Evolutionary conservation across 768 basidiomycete species (phyloP).

Genomic region (Calocera viscosa): DNA sequence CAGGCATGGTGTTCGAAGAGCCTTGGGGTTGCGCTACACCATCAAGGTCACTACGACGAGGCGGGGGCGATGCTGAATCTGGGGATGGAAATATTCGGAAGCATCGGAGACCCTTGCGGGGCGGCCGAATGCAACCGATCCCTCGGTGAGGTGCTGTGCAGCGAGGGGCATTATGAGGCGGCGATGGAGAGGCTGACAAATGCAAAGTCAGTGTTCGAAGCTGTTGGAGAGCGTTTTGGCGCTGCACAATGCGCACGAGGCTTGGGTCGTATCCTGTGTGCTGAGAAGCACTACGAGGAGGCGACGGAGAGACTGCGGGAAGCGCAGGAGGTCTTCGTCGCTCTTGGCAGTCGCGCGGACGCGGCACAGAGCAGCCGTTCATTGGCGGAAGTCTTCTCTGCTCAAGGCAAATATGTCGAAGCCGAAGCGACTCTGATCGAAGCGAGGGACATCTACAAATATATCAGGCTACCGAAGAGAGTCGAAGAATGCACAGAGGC

Average conservation of each 20-base stretch:
- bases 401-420: too few relatives aligned
- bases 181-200: too few relatives aligned
- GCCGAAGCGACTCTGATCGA: too few relatives aligned
- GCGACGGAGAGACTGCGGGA: too few relatives aligned
- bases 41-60: not conserved
- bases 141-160: not conserved
- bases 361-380: not conserved
- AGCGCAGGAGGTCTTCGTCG: too few relatives aligned
- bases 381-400: too few relatives aligned
- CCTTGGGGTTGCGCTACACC: not conserved
- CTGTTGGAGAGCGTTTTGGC: not conserved
- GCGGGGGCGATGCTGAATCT: not conserved
- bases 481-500: too few relatives aligned
- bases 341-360: not conserved
- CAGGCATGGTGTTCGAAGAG: not conserved
- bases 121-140: not conserved
- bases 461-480: too few relatives aligned
- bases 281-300: not conserved
- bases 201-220: too few relatives aligned
- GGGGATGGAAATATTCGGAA: not conserved
- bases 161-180: too few relatives aligned
- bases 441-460: too few relatives aligned
- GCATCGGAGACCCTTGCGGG: not conserved
- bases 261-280: not conserved
- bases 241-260: not conserved